These are phyloP conservation scores for Erysimum cheiranthoides DNA, from an alignment of 345 rosid species.

Conservation along the genomic window DNA sequence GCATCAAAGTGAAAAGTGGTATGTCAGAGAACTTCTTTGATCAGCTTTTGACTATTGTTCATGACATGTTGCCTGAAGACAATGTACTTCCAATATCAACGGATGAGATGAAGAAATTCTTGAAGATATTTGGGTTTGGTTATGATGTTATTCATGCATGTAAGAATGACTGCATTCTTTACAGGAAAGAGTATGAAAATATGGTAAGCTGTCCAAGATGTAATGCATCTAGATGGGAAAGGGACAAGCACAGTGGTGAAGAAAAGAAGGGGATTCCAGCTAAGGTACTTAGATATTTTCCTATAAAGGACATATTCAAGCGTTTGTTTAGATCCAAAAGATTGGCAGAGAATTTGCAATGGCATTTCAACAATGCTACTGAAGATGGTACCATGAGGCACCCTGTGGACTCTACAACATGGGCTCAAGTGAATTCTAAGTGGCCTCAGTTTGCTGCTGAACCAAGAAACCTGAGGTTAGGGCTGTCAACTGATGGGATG, in stretches of 20 bases:
- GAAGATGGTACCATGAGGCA: too few relatives aligned
- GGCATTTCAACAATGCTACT: neutral
- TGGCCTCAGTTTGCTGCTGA: too few relatives aligned
- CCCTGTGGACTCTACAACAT: too few relatives aligned
- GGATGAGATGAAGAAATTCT: neutral
- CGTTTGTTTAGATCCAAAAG: neutral
- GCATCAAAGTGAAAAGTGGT: neutral
- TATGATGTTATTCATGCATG: neutral
- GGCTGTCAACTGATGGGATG: too few relatives aligned
- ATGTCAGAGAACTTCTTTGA: neutral
- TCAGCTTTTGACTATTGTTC: neutral
- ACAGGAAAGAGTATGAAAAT: neutral
- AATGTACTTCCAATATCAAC: neutral
- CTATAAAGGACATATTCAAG: neutral
- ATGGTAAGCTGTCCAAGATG: neutral
- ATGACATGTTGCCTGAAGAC: neutral
- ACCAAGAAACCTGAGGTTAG: too few relatives aligned
- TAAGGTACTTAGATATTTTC: neutral
- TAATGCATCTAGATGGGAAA: neutral
- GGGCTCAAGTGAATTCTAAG: too few relatives aligned
- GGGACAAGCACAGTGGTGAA: neutral
- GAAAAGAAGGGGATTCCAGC: neutral
- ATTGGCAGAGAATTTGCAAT: neutral
- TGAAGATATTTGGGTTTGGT: neutral
- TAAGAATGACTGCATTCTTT: neutral